Evolutionary conservation across 169 alveolate species (phyloP).

Genomic region (Eimeria necatrix): DNA sequence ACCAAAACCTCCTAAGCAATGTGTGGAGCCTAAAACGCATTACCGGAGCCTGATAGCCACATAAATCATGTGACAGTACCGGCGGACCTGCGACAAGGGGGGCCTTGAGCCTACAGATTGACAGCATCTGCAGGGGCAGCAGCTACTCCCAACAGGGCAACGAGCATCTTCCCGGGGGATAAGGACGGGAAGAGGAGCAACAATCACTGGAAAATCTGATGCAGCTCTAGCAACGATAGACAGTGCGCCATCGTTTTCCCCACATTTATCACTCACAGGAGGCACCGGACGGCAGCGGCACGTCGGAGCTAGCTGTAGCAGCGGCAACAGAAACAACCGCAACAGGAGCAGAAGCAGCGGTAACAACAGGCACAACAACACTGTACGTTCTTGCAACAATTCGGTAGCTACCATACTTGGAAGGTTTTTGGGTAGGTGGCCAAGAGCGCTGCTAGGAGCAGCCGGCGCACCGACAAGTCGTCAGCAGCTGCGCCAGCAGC

Average conservation of each 20-base stretch:
- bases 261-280: no score
- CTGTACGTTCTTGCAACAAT: background rate
- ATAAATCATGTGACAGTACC: no score
- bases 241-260: no score
- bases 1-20: no score
- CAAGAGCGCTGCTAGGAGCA: background rate
- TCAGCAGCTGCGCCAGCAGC: background rate
- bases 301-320: background rate
- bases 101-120: no score
- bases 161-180: background rate
- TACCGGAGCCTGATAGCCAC: no score
- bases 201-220: background rate
- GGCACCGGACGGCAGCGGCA: no score
- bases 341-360: slow-evolving; percentile 21
- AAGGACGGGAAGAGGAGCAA: background rate
- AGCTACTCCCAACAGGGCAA: background rate
- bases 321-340: background rate
- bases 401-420: background rate
- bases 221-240: background rate
- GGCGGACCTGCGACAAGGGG: no score
- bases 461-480: background rate
- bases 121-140: background rate
- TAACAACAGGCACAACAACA: background rate
- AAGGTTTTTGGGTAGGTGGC: background rate
- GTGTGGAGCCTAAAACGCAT: no score